phyloP scores from a whole-genome alignment of 208 protist genomes.

The Leptomonas pyrrhocoris region DNA sequence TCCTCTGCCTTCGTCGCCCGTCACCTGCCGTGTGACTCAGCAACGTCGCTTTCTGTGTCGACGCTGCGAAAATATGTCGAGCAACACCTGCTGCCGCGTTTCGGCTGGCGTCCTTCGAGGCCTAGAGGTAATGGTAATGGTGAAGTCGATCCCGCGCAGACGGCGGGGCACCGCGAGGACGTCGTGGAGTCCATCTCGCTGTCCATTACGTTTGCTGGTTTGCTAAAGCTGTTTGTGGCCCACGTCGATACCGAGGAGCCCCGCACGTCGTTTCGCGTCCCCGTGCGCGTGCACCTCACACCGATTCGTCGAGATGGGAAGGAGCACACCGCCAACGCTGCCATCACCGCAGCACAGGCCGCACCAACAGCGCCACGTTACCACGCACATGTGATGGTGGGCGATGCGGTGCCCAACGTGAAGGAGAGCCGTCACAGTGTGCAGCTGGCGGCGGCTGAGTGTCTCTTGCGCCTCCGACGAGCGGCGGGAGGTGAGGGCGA shows the following conservation, averaged over 20 bases:
- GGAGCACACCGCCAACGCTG: not conserved
- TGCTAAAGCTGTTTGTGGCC: conserved; percentile 36
- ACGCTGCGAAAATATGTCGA: conserved; percentile 24
- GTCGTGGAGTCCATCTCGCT: conserved; percentile 23
- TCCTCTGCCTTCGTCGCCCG: not conserved
- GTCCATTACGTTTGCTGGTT: conserved; percentile 15
- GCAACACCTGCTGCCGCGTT: conserved; percentile 23
- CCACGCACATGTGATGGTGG: conserved; percentile 30
- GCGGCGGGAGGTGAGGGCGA: not conserved
- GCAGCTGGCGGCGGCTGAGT: conserved; percentile 25
- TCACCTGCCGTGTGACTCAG: not conserved
- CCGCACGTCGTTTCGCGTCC: conserved; percentile 32
- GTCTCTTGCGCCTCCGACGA: conserved; percentile 4
- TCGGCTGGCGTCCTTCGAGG: conserved; percentile 24
- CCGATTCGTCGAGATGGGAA: not conserved
- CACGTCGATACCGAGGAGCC: conserved; percentile 38
- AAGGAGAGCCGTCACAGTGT: conserved; percentile 37
- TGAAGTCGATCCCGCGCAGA: not conserved
- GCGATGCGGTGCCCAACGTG: conserved; percentile 30
- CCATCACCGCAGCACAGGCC: not conserved
- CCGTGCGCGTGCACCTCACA: conserved; percentile 20
- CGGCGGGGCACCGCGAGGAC: not conserved
- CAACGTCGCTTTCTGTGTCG: conserved; percentile 11
- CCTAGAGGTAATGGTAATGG: not conserved
- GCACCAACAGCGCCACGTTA: not conserved